These are phyloP conservation scores for Myriosclerotinia duriaeana DNA, from an alignment of 2,329 filamentous ascomycete species.

Conservation along the genomic window DNA sequence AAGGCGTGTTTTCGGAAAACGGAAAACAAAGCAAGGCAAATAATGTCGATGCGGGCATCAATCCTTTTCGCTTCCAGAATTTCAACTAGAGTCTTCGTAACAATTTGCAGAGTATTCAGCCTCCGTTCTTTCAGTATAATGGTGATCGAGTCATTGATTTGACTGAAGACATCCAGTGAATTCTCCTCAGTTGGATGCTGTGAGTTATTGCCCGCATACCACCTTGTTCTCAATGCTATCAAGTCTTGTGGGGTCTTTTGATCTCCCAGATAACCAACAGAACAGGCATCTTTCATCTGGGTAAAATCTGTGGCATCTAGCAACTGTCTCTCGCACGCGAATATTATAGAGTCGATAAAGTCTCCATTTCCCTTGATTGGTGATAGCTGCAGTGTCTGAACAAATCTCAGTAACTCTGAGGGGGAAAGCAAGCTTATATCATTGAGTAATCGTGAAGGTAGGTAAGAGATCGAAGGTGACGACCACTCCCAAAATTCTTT, in stretches of 20 bases:
- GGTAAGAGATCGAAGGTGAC: constrained; percentile 32
- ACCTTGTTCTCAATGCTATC: constrained; percentile 44
- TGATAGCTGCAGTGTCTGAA: constrained; percentile 18
- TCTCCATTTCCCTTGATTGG: neutral
- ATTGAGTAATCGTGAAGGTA: constrained; percentile 43
- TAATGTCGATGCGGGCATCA: constrained; percentile 53
- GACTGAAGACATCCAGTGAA: constrained; percentile 44
- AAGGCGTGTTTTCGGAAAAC: constrained; percentile 56
- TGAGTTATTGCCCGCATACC: constrained; percentile 46
- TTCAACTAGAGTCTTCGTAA: constrained; percentile 15
- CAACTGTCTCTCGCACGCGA: constrained; percentile 20
- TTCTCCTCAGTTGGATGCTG: constrained; percentile 40
- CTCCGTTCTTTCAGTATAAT: constrained; percentile 29
- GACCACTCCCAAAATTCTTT: constrained; percentile 43
- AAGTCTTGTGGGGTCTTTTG: constrained; percentile 42
- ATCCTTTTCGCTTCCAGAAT: constrained; percentile 33
- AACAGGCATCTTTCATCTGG: constrained; percentile 45
- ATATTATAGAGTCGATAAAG: constrained; percentile 9
- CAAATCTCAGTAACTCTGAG: constrained; percentile 16
- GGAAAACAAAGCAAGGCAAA: constrained; percentile 58
- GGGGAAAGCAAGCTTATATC: constrained; percentile 47
- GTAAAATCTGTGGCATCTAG: constrained; percentile 30
- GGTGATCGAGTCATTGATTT: constrained; percentile 38
- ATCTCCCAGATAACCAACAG: constrained; percentile 45
- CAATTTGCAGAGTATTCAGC: constrained; percentile 8